These are phyloP conservation scores for Umbellularia californica DNA, from an alignment of 164 flowering plant species.

Conservation along the genomic window DNA sequence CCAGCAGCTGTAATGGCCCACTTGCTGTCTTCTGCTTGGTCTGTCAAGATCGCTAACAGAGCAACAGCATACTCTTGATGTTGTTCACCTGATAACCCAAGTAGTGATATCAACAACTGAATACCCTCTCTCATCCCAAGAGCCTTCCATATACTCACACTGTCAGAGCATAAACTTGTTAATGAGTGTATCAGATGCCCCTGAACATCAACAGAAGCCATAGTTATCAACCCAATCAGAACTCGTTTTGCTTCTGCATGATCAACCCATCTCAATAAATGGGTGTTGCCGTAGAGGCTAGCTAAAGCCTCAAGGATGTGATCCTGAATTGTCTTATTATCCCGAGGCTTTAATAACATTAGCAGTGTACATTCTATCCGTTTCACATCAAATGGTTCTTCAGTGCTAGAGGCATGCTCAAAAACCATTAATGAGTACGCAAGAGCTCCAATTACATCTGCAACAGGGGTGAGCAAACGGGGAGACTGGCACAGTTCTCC, in stretches of 20 bases:
- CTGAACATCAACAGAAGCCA: slow-evolving; percentile 66
- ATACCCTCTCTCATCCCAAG: slow-evolving; percentile 76
- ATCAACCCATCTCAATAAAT: slow-evolving; percentile 47
- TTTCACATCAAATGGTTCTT: slow-evolving; percentile 50
- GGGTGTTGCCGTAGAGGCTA: slow-evolving; percentile 68
- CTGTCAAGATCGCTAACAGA: slow-evolving; percentile 66
- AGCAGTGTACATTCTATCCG: slow-evolving; percentile 60
- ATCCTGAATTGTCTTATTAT: slow-evolving; percentile 71
- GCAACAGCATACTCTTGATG: slow-evolving; percentile 84
- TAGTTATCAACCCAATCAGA: slow-evolving; percentile 70
- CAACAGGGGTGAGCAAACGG: slow-evolving; percentile 73
- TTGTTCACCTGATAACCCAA: slow-evolving; percentile 88
- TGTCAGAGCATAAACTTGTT: slow-evolving; percentile 59
- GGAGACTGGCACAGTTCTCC: slow-evolving; percentile 74
- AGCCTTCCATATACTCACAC: slow-evolving; percentile 67
- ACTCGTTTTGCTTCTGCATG: slow-evolving; percentile 79
- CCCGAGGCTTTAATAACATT: slow-evolving; percentile 64
- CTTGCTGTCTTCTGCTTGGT: slow-evolving; percentile 86
- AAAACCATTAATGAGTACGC: slow-evolving; percentile 80
- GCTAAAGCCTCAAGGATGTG: slow-evolving; percentile 87
- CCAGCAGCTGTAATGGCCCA: slow-evolving; percentile 99
- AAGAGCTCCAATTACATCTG: slow-evolving; percentile 88
- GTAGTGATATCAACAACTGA: slow-evolving; percentile 71
- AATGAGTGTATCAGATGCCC: slow-evolving; percentile 62
- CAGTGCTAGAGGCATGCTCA: slow-evolving; percentile 32